Evolutionary conservation across 2,329 filamentous ascomycete genomes (phyloP).

Genomic region (Parafenestella ontariensis): DNA sequence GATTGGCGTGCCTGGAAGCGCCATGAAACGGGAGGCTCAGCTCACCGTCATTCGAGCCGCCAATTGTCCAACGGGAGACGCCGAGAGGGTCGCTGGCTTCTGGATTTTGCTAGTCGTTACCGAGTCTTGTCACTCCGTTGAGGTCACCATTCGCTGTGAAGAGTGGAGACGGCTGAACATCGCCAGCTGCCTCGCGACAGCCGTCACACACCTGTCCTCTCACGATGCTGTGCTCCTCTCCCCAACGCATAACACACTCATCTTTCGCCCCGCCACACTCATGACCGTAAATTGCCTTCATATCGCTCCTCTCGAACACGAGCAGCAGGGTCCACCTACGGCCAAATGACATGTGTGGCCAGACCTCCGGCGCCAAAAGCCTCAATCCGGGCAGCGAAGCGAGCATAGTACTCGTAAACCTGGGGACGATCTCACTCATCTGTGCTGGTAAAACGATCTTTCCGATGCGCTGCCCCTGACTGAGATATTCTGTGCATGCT

Average conservation of each 20-base stretch:
- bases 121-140: not conserved
- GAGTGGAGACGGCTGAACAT: not conserved
- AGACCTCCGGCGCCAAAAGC: slow-evolving; percentile 6
- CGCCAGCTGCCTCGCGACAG: not conserved
- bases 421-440: slow-evolving; percentile 1
- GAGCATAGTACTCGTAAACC: slow-evolving; percentile 2
- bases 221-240: not conserved
- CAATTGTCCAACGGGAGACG: slow-evolving; percentile 12
- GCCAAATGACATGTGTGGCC: slow-evolving; percentile 9
- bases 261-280: not conserved
- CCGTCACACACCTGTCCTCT: not conserved
- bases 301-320: not conserved
- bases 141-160: not conserved
- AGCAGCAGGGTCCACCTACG: not conserved
- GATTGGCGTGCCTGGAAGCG: slow-evolving; percentile 29
- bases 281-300: slow-evolving; percentile 4
- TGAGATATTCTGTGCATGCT: not conserved
- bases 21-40: slow-evolving; percentile 35
- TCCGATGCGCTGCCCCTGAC: not conserved
- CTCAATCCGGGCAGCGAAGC: slow-evolving; percentile 7
- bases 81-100: not conserved
- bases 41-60: slow-evolving; percentile 28
- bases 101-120: not conserved
- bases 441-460: not conserved
- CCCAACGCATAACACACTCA: slow-evolving; percentile 2